phyloP scores from a whole-genome alignment of 2,329 filamentous ascomycete genomes.

The Tolypocladium ophioglossoides region DNA sequence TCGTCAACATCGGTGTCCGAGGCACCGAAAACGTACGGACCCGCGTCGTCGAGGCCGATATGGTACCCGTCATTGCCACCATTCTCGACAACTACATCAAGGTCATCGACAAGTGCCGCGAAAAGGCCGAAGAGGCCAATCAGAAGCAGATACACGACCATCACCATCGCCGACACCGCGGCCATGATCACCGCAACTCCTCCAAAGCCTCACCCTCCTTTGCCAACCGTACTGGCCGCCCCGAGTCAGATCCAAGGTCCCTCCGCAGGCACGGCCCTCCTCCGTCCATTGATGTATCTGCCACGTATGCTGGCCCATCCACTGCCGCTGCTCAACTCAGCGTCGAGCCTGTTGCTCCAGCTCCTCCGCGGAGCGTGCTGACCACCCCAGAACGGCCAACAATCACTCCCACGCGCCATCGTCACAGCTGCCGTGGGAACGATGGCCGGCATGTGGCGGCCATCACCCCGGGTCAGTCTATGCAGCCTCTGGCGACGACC shows the following conservation, averaged over 20 bases:
- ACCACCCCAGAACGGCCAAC: conserved; percentile 8
- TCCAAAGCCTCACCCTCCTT: conserved; percentile 40
- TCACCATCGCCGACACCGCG: conserved; percentile 35
- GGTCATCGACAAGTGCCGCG: conserved; percentile 83
- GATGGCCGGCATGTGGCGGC: conserved; percentile 39
- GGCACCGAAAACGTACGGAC: conserved; percentile 92
- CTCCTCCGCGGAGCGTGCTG: conserved; percentile 5
- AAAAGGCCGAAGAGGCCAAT: conserved; percentile 76
- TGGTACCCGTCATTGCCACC: conserved; percentile 97
- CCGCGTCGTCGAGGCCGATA: conserved; percentile 93
- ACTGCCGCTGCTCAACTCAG: conserved; percentile 15
- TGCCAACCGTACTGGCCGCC: conserved; percentile 39
- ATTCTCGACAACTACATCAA: conserved; percentile 98
- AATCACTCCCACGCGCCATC: conserved; percentile 29
- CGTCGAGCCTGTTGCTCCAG: conserved; percentile 9
- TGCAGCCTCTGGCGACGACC: conserved; percentile 57
- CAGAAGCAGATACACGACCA: conserved; percentile 51
- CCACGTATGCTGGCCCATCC: conserved; percentile 28
- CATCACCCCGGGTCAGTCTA: conserved; percentile 34
- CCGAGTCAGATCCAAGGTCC: conserved; percentile 48
- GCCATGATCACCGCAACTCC: conserved; percentile 36
- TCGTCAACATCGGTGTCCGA: conserved; percentile 95
- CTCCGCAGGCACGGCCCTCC: conserved; percentile 73
- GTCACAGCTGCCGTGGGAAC: conserved; percentile 38
- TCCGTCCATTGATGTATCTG: conserved; percentile 50